A percentile compares a stretch with the other conserved stretches of the same genome.
Evolutionary conservation across 2,329 filamentous ascomycete genomes (phyloP).

Genomic region (Pseudogymnoascus sp.): DNA sequence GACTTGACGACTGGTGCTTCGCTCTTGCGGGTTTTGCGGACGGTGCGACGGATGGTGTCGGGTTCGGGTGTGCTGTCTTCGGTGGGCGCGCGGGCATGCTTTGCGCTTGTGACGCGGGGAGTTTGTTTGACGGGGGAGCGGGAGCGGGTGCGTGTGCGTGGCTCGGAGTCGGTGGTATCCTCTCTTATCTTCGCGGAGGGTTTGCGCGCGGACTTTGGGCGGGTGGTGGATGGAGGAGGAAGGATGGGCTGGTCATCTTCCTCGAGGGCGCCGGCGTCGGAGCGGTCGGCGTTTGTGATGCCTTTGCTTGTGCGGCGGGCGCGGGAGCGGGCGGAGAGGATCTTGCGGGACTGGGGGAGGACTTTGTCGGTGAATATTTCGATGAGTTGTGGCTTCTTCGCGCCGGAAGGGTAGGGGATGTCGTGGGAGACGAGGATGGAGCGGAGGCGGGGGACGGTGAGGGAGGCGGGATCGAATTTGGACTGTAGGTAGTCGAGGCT

Average conservation of each 20-base stretch:
- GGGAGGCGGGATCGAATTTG: conserved; percentile 72
- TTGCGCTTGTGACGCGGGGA: conserved; percentile 43
- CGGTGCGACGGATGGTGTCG: conserved; percentile 33
- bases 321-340: conserved; percentile 65
- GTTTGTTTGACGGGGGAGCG: conserved; percentile 46
- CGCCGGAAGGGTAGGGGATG: conserved; percentile 74
- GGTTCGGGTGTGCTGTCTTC: conserved; percentile 40
- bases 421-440: conserved; percentile 88
- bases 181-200: conserved; percentile 42
- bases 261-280: conserved; percentile 53
- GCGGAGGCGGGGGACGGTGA: conserved; percentile 82
- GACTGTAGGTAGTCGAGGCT: conserved; percentile 72
- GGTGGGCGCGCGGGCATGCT: conserved; percentile 41
- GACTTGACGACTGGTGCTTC: conserved; percentile 37
- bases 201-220: conserved; percentile 49
- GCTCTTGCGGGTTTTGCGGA: conserved; percentile 44
- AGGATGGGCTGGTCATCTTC: conserved; percentile 47
- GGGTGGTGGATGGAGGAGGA: conserved; percentile 41
- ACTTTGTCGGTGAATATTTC: conserved; percentile 75
- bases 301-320: conserved; percentile 83
- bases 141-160: conserved; percentile 29
- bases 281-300: conserved; percentile 62
- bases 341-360: conserved; percentile 66
- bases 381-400: conserved; percentile 85
- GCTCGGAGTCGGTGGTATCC: conserved; percentile 42